phyloP scores from a whole-genome alignment of 805 yeast species.

The Barnettozyma siamensis region DNA sequence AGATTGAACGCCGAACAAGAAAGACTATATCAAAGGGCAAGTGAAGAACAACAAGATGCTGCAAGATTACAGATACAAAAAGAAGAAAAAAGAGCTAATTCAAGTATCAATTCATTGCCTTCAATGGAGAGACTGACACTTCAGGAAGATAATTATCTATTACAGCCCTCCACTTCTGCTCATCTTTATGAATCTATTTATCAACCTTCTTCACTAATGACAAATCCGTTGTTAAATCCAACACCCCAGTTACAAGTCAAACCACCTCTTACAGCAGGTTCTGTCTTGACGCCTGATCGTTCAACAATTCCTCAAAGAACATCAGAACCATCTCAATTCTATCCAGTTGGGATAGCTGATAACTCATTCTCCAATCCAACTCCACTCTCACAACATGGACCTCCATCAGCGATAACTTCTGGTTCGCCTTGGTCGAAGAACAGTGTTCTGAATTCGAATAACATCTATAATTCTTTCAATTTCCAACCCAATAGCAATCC shows the following conservation, averaged over 20 bases:
- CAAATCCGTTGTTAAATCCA: constrained; percentile 1
- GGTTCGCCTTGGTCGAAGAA: constrained; percentile 3
- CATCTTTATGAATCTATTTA: constrained; percentile 4
- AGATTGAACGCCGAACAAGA: constrained; percentile 5
- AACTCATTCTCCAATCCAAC: neutral
- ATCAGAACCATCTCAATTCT: constrained; percentile 1
- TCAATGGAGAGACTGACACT: constrained; percentile 8
- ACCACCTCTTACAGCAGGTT: neutral
- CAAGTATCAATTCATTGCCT: neutral
- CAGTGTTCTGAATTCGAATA: neutral
- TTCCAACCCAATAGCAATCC: neutral
- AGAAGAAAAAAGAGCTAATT: constrained; percentile 2
- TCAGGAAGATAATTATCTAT: constrained; percentile 2
- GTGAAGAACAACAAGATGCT: neutral
- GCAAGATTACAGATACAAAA: constrained; percentile 1
- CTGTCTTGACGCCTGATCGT: neutral
- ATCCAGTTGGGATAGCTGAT: neutral
- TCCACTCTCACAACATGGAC: neutral
- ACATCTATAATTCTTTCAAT: neutral
- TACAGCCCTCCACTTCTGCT: neutral
- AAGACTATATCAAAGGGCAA: neutral
- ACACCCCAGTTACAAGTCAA: neutral
- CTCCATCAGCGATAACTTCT: neutral
- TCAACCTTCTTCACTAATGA: constrained; percentile 1
- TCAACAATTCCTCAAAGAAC: neutral